Conservation (phyloP, 768 basidiomycete species). For the Artomyces pyxidatus region DNA sequence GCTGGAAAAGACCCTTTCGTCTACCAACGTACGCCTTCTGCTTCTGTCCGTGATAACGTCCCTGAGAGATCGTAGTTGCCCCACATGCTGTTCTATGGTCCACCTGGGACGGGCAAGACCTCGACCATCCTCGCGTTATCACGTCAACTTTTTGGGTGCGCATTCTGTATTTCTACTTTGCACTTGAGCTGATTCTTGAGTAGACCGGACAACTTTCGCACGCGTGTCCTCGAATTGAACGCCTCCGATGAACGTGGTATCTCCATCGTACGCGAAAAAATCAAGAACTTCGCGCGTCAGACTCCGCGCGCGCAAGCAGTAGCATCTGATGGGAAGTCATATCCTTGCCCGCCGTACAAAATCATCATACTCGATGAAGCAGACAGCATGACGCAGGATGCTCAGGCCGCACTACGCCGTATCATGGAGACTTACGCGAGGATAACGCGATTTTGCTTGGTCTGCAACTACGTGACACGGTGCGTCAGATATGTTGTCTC, state of each 20-base stretch:
- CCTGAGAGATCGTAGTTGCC: conserved; percentile 57
- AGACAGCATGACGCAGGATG: conserved; percentile 99
- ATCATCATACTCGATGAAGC: conserved; percentile 99
- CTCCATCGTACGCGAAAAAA: conserved; percentile 92
- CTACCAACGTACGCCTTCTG: conserved; percentile 65
- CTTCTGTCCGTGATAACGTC: background rate
- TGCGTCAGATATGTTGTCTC: conserved; percentile 25
- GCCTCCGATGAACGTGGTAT: conserved; percentile 99
- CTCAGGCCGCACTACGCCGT: conserved; percentile 91
- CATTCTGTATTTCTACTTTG: background rate
- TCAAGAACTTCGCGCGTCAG: conserved; percentile 95
- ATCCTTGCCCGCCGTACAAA: conserved; percentile 97
- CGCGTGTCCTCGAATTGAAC: conserved; percentile 92
- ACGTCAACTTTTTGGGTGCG: conserved; percentile 89
- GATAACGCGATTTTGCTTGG: conserved; percentile 95
- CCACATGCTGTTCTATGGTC: conserved; percentile 99
- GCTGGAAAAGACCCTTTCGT: conserved; percentile 80
- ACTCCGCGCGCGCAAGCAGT: conserved; percentile 71
- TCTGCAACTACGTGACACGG: conserved; percentile 99
- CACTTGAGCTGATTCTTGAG: background rate
- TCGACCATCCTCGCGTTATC: conserved; percentile 94
- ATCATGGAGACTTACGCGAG: conserved; percentile 99
- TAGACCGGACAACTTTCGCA: conserved; percentile 90
- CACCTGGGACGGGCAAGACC: conserved; percentile 97
- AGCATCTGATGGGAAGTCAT: conserved; percentile 72